Evolutionary conservation across 1,284 basidiomycete species (phyloP).

Genomic region (Fomitopsis schrenkii): DNA sequence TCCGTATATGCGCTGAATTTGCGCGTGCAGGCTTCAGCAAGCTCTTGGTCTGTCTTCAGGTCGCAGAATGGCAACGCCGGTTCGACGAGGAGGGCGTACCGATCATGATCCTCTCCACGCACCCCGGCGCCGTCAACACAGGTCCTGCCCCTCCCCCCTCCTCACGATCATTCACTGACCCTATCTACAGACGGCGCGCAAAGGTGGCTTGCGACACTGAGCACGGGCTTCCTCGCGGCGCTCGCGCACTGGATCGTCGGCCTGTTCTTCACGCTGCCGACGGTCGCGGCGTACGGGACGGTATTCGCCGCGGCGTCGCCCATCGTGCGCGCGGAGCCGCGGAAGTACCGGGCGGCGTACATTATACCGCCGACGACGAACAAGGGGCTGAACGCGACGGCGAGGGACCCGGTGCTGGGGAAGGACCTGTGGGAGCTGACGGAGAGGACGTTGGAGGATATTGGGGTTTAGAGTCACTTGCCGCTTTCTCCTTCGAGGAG

Average conservation of each 20-base stretch:
- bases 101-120: conserved; percentile 24
- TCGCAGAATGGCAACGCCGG: conserved; percentile 24
- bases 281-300: conserved; percentile 38
- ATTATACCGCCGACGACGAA: conserved; percentile 35
- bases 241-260: conserved; percentile 1
- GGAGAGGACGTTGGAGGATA: conserved; percentile 25
- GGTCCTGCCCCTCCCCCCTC: conserved; percentile 18
- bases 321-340: conserved; percentile 28
- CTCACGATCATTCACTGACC: background rate
- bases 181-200: background rate
- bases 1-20: background rate
- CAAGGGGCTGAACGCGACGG: conserved; percentile 21
- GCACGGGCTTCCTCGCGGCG: conserved; percentile 13
- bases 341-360: conserved; percentile 43
- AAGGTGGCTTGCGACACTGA: conserved; percentile 1
- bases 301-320: conserved; percentile 43
- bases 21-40: conserved; percentile 22
- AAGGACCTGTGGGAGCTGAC: conserved; percentile 41
- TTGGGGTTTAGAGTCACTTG: conserved; percentile 5
- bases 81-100: conserved; percentile 23
- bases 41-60: conserved; percentile 26
- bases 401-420: conserved; percentile 33
- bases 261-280: conserved; percentile 31
- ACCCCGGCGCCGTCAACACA: conserved; percentile 41
- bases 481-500: no score